These are phyloP conservation scores for Zymoseptoria pseudotritici DNA, from an alignment of 2,329 filamentous ascomycete genomes.

Conservation along the genomic window DNA sequence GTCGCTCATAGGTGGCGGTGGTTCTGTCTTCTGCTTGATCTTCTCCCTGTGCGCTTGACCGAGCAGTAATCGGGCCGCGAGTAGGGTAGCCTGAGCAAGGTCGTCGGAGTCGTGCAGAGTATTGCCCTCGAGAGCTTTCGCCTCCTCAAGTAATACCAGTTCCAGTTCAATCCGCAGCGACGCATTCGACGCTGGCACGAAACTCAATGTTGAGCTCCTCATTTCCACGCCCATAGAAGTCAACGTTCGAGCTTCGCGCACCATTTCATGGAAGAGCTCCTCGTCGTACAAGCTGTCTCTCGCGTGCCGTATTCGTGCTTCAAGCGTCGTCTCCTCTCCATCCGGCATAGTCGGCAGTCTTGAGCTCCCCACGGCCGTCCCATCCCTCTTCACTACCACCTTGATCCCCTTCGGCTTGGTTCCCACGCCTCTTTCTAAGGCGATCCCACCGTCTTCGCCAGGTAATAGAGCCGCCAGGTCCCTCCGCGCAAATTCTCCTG, in stretches of 20 bases:
- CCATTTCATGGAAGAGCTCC: slow-evolving; percentile 86
- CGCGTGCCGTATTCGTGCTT: slow-evolving; percentile 64
- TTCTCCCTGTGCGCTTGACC: slow-evolving; percentile 72
- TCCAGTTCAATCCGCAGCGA: slow-evolving; percentile 60
- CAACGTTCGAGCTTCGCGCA: slow-evolving; percentile 68
- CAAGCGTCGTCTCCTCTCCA: slow-evolving; percentile 52
- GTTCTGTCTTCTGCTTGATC: slow-evolving; percentile 59
- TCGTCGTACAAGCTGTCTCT: slow-evolving; percentile 74
- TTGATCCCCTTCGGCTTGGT: slow-evolving; percentile 54
- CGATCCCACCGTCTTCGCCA: slow-evolving; percentile 64
- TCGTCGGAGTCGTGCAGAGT: slow-evolving; percentile 27
- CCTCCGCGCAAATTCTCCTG: slow-evolving; percentile 53
- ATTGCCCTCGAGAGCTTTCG: slow-evolving; percentile 9
- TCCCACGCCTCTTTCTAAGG: slow-evolving; percentile 60
- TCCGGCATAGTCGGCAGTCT: slow-evolving; percentile 27
- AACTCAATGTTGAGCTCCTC: slow-evolving; percentile 40
- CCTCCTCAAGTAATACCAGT: slow-evolving; percentile 48
- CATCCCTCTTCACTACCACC: slow-evolving; percentile 56
- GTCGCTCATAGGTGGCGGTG: slow-evolving; percentile 50
- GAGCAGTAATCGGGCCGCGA: slow-evolving; percentile 68
- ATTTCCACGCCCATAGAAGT: slow-evolving; percentile 63
- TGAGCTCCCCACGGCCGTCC: slow-evolving; percentile 51
- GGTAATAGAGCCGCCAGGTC: slow-evolving; percentile 76
- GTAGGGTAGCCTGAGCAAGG: slow-evolving; percentile 58
- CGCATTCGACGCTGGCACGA: slow-evolving; percentile 19